A percentile compares a stretch with the other conserved stretches of the same genome.
phyloP scores from a whole-genome alignment of 2,329 filamentous ascomycete species.

The Botryosphaeria dothidea region DNA sequence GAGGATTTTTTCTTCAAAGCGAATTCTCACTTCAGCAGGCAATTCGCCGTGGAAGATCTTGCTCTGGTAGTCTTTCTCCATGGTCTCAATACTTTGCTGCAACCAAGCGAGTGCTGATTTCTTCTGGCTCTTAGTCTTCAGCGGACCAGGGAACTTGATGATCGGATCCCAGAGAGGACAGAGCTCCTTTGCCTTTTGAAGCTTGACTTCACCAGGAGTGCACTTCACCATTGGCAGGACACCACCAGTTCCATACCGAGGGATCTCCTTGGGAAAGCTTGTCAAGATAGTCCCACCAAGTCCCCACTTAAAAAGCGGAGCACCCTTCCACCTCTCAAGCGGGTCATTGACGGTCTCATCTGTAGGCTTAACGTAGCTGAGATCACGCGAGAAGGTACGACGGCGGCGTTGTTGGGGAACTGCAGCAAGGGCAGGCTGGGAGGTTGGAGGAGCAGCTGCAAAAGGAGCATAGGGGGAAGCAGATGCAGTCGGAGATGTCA shows the following conservation, averaged over 20 bases:
- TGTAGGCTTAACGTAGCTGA: constrained; percentile 58
- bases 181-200: constrained; percentile 74
- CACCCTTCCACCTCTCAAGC: constrained; percentile 86
- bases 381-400: constrained; percentile 49
- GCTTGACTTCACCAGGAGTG: constrained; percentile 76
- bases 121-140: constrained; percentile 90
- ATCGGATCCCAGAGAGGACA: constrained; percentile 71
- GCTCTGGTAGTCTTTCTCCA: constrained; percentile 59
- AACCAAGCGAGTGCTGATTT: constrained; percentile 89
- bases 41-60: constrained; percentile 52
- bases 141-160: constrained; percentile 82
- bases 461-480: constrained; percentile 27
- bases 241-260: constrained; percentile 77
- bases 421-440: not conserved
- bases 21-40: constrained; percentile 64
- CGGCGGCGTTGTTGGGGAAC: constrained; percentile 28
- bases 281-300: constrained; percentile 80
- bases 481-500: constrained; percentile 37
- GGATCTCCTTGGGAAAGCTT: constrained; percentile 85
- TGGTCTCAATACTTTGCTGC: constrained; percentile 67
- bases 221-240: constrained; percentile 76
- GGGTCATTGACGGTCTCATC: constrained; percentile 67
- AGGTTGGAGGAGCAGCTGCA: not conserved
- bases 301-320: constrained; percentile 84
- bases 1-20: constrained; percentile 75